Evolutionary conservation across 805 yeast species (phyloP).

Genomic region (Jamesozyma gamospora): DNA sequence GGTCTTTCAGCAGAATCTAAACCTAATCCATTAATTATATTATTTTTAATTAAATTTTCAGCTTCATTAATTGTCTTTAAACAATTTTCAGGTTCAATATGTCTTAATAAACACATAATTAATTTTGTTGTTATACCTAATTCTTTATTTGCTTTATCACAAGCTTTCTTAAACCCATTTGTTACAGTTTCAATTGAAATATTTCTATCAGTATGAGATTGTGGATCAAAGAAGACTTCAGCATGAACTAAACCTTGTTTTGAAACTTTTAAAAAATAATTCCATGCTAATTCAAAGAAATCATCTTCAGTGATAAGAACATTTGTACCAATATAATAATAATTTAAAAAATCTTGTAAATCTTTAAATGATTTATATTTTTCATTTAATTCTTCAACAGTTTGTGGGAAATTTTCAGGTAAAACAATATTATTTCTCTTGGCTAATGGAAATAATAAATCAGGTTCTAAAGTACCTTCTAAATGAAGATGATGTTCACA

Average conservation of each 20-base stretch:
- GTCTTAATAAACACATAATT: conserved; percentile 77
- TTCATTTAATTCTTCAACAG: conserved; percentile 45
- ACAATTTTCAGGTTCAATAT: conserved; percentile 53
- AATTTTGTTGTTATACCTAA: conserved; percentile 58
- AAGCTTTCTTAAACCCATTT: conserved; percentile 57
- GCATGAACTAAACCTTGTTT: conserved; percentile 56
- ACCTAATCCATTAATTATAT: conserved; percentile 67
- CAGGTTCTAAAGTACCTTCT: conserved; percentile 78
- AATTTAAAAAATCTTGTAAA: conserved; percentile 68
- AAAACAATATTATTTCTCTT: conserved; percentile 49
- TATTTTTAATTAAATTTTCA: conserved; percentile 40
- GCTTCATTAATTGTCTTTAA: conserved; percentile 48
- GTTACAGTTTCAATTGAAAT: conserved; percentile 50
- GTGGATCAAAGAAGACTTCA: conserved; percentile 79
- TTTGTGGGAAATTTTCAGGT: conserved; percentile 54
- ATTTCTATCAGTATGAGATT: conserved; percentile 67
- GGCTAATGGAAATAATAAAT: conserved; percentile 58
- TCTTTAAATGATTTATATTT: conserved; percentile 55
- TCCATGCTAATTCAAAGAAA: conserved; percentile 70
- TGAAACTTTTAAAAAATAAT: conserved; percentile 51
- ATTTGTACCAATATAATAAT: conserved; percentile 71
- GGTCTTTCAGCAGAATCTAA: conserved; percentile 72
- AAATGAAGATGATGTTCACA: conserved; percentile 82
- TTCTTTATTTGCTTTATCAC: conserved; percentile 48
- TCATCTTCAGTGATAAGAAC: conserved; percentile 63